Percentiles rank a stretch among this genome's conserved stretches.
Conservation (phyloP, 345 rosid genomes). For the Litchi chinensis region DNA sequence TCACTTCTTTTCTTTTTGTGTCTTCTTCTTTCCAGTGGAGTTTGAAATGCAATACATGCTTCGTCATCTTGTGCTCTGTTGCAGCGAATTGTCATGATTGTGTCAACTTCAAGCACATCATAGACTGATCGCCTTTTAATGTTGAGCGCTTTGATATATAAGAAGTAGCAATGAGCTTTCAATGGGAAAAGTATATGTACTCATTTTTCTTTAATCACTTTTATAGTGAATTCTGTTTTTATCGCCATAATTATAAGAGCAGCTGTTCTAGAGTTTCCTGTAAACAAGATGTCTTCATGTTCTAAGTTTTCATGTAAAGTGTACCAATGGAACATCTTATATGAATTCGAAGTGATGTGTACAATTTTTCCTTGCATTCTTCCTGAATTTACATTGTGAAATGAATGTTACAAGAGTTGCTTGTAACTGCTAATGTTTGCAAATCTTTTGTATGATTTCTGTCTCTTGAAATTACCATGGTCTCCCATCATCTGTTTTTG, state of each 20-base stretch:
- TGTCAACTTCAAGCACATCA: not conserved
- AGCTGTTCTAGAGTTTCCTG: not conserved
- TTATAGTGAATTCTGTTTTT: not conserved
- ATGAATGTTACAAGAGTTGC: not conserved
- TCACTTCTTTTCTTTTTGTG: not conserved
- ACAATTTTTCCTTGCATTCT: not conserved
- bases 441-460: not conserved
- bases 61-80: conserved; percentile 10
- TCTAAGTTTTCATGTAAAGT: not conserved
- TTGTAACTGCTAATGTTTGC: not conserved
- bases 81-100: not conserved
- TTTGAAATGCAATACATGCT: conserved; percentile 1
- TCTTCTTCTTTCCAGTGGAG: not conserved
- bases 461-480: not conserved
- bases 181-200: not conserved
- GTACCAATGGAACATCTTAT: not conserved
- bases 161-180: not conserved
- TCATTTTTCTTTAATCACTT: not conserved
- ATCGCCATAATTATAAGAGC: not conserved
- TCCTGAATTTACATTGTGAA: not conserved
- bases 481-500: not conserved
- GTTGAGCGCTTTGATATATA: not conserved
- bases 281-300: not conserved
- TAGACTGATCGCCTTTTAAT: not conserved
- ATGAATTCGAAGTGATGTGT: not conserved